Conservation (phyloP, 1,139 yeast species). For the Kodamaea anthophila region DNA sequence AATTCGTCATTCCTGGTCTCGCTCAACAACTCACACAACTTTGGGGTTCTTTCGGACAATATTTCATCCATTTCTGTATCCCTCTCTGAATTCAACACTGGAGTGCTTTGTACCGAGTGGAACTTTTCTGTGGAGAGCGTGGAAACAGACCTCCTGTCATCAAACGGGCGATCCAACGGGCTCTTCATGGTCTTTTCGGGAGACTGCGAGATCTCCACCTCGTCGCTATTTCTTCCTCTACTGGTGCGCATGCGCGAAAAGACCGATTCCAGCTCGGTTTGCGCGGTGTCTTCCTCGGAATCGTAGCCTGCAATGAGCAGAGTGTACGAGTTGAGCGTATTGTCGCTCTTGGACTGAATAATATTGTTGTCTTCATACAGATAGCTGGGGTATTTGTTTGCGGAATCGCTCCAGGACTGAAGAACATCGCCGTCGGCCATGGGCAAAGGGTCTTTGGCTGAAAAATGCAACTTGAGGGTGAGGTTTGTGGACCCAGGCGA, state of each 20-base stretch:
- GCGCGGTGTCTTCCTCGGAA: conserved; percentile 9
- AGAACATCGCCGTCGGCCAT: conserved; percentile 3
- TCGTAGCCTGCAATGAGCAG: conserved; percentile 16
- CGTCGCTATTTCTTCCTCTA: too few relatives aligned
- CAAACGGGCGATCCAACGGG: too few relatives aligned
- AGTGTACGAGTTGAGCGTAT: conserved; percentile 12
- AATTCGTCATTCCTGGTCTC: too few relatives aligned
- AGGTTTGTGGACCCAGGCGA: conserved; percentile 21
- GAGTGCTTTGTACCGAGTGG: too few relatives aligned
- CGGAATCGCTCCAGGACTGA: conserved; percentile 7
- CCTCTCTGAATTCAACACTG: too few relatives aligned
- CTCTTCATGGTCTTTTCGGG: conserved; percentile 3
- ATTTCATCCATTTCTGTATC: too few relatives aligned
- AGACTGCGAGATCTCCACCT: too few relatives aligned
- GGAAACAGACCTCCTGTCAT: too few relatives aligned
- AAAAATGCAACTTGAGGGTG: conserved; percentile 13
- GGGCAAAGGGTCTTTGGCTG: conserved; percentile 28
- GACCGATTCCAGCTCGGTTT: conserved; percentile 15
- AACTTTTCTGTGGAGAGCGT: too few relatives aligned
- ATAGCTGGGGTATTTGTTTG: conserved; percentile 12
- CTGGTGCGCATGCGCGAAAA: conserved; percentile 5
- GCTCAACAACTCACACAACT: too few relatives aligned
- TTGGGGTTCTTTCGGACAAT: too few relatives aligned
- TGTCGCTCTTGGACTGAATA: conserved; percentile 10
- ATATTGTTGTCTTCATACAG: conserved; percentile 9